Conservation (phyloP, 2,329 filamentous ascomycete species). For the Phaeosphaeriaceae sp. region DNA sequence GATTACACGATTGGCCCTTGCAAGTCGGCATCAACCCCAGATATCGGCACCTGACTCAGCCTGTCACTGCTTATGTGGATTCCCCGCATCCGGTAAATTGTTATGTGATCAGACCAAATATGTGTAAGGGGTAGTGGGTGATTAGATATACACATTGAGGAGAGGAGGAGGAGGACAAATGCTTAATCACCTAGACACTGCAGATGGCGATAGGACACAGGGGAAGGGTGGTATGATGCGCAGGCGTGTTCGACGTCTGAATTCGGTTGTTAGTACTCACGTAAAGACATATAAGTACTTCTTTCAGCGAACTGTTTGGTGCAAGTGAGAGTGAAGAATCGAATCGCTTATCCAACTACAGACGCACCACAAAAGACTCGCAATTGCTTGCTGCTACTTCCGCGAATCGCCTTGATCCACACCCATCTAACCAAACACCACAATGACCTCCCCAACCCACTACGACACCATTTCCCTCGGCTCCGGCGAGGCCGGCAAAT, state of each 20-base stretch:
- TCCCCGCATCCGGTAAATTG: neutral
- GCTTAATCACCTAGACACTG: constrained; percentile 1
- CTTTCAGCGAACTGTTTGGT: too few species aligned
- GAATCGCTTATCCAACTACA: too few species aligned
- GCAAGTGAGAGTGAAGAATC: too few species aligned
- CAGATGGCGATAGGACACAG: neutral
- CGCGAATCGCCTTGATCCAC: neutral
- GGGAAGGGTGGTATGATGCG: neutral
- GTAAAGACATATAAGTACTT: neutral
- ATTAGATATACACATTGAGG: neutral
- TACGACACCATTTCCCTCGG: constrained; percentile 24
- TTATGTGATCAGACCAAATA: neutral
- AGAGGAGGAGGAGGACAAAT: neutral
- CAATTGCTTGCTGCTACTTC: too few species aligned
- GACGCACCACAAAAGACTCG: too few species aligned
- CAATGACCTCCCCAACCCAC: constrained; percentile 9
- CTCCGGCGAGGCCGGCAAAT: constrained; percentile 19
- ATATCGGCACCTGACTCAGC: constrained; percentile 1
- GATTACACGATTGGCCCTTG: neutral
- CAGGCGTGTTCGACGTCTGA: neutral
- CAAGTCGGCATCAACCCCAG: neutral
- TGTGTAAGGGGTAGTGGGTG: neutral
- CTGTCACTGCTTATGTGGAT: neutral
- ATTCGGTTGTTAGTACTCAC: neutral
- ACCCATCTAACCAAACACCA: neutral